phyloP scores from a whole-genome alignment of 768 basidiomycete genomes.

The Pleurotus eryngii region DNA sequence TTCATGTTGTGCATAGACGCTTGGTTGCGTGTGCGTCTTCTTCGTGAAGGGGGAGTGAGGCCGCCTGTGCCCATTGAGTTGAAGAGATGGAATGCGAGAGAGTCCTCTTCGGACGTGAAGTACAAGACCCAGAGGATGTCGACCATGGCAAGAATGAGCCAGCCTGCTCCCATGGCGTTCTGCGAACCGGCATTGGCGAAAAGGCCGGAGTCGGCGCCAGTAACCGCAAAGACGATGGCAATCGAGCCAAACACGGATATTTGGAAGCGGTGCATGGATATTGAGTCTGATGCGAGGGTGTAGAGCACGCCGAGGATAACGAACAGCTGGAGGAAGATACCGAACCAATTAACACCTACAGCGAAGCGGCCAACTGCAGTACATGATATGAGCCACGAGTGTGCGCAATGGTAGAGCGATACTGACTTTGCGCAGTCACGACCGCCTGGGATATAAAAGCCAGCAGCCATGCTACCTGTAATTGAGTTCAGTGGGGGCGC shows the following conservation, averaged over 20 bases:
- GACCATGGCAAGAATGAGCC: constrained; percentile 88
- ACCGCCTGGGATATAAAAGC: constrained; percentile 77
- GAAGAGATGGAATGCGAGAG: constrained; percentile 79
- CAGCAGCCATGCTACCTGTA: constrained; percentile 67
- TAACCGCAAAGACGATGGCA: constrained; percentile 83
- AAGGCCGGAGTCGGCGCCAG: constrained; percentile 66
- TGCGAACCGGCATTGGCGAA: constrained; percentile 50
- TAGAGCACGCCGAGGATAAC: constrained; percentile 71
- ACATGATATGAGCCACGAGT: background rate
- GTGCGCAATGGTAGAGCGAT: background rate
- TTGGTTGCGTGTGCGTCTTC: constrained; percentile 66
- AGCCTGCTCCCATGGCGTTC: constrained; percentile 89
- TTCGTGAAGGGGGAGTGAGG: constrained; percentile 75
- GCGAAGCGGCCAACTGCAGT: constrained; percentile 35
- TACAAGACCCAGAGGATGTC: constrained; percentile 96
- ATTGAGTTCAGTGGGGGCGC: constrained; percentile 24
- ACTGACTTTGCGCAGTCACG: constrained; percentile 50
- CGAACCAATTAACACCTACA: constrained; percentile 78
- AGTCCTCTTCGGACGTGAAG: constrained; percentile 96
- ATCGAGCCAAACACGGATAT: constrained; percentile 87
- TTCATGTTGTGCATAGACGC: constrained; percentile 63
- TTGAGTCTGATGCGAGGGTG: constrained; percentile 82
- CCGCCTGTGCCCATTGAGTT: constrained; percentile 86
- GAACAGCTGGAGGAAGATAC: constrained; percentile 72
- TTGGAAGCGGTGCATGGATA: constrained; percentile 91